phyloP scores from a whole-genome alignment of 192 early-diverging fungal species.

The Jimgerdemannia flammicorona region DNA sequence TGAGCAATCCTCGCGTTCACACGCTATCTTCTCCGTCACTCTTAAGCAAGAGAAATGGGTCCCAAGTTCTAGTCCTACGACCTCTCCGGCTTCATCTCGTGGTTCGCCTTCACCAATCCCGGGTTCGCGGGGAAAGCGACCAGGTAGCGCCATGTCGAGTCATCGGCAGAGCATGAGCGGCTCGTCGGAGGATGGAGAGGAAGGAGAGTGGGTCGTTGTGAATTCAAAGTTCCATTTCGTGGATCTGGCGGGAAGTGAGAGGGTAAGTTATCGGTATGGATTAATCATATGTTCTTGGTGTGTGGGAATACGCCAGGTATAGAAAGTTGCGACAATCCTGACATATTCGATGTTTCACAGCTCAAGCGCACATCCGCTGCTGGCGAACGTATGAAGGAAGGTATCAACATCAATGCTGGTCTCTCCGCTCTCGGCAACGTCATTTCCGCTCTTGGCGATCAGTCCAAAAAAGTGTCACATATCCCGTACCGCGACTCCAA shows the following conservation, averaged over 20 bases:
- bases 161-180: slow-evolving; percentile 1
- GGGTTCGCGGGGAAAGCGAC: slow-evolving; percentile 13
- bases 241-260: slow-evolving; percentile 96
- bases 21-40: slow-evolving; percentile 94
- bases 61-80: slow-evolving; percentile 10
- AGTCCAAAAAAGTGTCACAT: slow-evolving; percentile 57
- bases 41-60: slow-evolving; percentile 72
- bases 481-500: slow-evolving; percentile 98
- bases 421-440: slow-evolving; percentile 96
- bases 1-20: slow-evolving; percentile 87
- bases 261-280: slow-evolving; percentile 32
- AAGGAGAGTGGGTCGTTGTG: slow-evolving; percentile 57
- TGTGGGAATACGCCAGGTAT: no score
- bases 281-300: slow-evolving; percentile 3
- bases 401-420: slow-evolving; percentile 96
- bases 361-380: slow-evolving; percentile 91
- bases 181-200: slow-evolving; percentile 19
- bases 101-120: neutral
- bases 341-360: slow-evolving; percentile 11
- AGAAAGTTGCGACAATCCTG: neutral
- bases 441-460: slow-evolving; percentile 93
- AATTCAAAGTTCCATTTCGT: slow-evolving; percentile 98
- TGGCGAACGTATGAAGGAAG: slow-evolving; percentile 92
- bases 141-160: slow-evolving; percentile 13
- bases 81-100: slow-evolving; percentile 13